Evolutionary conservation across 768 basidiomycete species (phyloP).

Genomic region (Russula emetica): DNA sequence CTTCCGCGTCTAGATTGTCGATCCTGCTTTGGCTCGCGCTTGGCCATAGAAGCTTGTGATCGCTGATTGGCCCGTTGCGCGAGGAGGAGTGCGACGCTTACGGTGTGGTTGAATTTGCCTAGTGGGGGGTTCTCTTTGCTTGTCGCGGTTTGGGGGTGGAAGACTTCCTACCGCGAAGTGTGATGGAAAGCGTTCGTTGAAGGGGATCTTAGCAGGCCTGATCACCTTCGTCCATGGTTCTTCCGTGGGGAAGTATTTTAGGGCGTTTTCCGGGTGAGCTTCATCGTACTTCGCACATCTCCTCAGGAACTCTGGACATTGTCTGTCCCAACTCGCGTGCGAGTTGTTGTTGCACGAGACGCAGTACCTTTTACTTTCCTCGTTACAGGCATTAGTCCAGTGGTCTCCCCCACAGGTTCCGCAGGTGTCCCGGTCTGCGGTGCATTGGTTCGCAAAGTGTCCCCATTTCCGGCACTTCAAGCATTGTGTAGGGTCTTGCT

Average conservation of each 20-base stretch:
- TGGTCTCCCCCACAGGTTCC: conserved; percentile 25
- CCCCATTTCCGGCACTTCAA: neutral
- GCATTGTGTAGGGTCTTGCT: neutral
- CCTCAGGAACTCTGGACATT: too few relatives aligned
- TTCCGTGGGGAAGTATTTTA: conserved; percentile 27
- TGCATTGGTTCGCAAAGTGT: conserved; percentile 19
- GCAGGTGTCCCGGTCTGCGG: neutral
- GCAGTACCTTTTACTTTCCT: neutral
- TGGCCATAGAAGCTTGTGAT: too few relatives aligned
- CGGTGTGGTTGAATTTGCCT: too few relatives aligned
- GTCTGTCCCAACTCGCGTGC: conserved; percentile 16
- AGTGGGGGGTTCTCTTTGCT: too few relatives aligned
- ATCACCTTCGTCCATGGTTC: conserved; percentile 22
- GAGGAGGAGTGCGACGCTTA: too few relatives aligned
- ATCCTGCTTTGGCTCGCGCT: too few relatives aligned
- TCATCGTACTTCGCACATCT: too few relatives aligned
- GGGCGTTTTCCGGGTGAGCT: too few relatives aligned
- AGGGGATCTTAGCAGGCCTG: neutral
- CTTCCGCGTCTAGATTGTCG: too few relatives aligned
- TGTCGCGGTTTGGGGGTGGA: neutral
- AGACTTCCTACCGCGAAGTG: neutral
- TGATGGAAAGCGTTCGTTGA: neutral
- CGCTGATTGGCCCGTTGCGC: too few relatives aligned
- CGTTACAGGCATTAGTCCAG: conserved; percentile 20
- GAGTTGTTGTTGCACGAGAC: neutral